A percentile compares a stretch with the other conserved stretches of the same genome.
Conservation (phyloP, 176 grass and related monocot species). For the Pontederia crassipes region DNA sequence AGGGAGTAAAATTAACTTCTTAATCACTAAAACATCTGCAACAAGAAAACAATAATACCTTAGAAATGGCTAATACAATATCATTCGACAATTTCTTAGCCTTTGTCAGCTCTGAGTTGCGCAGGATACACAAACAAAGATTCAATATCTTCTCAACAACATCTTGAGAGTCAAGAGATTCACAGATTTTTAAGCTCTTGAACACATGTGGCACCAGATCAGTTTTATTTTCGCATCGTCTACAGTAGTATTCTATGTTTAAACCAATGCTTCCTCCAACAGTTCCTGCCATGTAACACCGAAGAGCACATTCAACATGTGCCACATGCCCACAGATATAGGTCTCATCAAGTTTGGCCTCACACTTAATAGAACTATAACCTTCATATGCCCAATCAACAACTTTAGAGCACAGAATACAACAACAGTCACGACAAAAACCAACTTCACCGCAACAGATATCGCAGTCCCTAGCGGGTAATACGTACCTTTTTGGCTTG, state of each 20-base stretch:
- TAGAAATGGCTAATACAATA: slow-evolving; percentile 39
- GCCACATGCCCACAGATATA: slow-evolving; percentile 75
- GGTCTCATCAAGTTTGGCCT: slow-evolving; percentile 44
- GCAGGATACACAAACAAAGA: slow-evolving; percentile 58
- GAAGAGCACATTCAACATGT: slow-evolving; percentile 81
- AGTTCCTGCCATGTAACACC: slow-evolving; percentile 74
- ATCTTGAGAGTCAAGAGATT: slow-evolving; percentile 43
- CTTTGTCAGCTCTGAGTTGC: slow-evolving; percentile 34
- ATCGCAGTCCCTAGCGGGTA: slow-evolving; percentile 42
- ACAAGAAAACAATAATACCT: slow-evolving; percentile 33
- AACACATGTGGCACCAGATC: slow-evolving; percentile 61
- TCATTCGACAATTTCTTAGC: slow-evolving; percentile 47
- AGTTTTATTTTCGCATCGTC: slow-evolving; percentile 79
- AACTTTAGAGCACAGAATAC: slow-evolving; percentile 55
- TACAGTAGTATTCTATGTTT: slow-evolving; percentile 83
- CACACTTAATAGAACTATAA: slow-evolving; percentile 64
- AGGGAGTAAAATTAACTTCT: not conserved
- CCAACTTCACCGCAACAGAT: slow-evolving; percentile 57
- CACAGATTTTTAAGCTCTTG: slow-evolving; percentile 41
- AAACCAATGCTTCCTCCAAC: slow-evolving; percentile 72
- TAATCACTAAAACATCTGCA: not conserved
- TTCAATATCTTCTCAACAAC: slow-evolving; percentile 56
- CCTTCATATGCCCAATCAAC: slow-evolving; percentile 52
- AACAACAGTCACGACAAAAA: slow-evolving; percentile 93
- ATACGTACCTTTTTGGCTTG: slow-evolving; percentile 35